Evolutionary conservation across 768 basidiomycete genomes (phyloP).

Genomic region (Crepidotus variabilis): DNA sequence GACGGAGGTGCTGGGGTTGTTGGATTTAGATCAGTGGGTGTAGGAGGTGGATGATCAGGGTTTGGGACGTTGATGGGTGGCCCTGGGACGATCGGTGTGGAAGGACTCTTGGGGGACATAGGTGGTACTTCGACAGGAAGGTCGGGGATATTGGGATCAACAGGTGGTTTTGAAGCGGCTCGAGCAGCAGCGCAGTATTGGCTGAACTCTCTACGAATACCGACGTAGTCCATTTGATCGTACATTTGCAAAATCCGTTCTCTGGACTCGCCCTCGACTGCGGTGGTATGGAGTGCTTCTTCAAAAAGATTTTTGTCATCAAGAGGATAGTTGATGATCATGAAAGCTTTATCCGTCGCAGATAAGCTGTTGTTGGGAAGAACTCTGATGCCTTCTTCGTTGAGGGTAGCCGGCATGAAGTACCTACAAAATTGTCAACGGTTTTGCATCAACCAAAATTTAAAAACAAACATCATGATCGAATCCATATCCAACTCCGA

Average conservation of each 20-base stretch:
- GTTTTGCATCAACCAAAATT: not conserved
- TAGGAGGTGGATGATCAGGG: no score
- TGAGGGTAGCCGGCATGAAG: constrained; percentile 11
- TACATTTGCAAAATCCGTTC: constrained; percentile 2
- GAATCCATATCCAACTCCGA: constrained; percentile 11
- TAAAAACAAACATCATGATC: constrained; percentile 17
- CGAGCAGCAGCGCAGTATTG: not conserved
- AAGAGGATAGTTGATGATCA: constrained; percentile 5
- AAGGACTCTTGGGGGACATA: no score
- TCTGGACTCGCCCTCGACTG: constrained; percentile 1
- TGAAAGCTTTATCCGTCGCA: constrained; percentile 12
- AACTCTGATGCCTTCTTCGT: constrained; percentile 8
- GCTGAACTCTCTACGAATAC: constrained; percentile 1
- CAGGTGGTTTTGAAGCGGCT: not conserved
- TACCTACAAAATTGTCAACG: constrained; percentile 3
- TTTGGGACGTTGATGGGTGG: no score
- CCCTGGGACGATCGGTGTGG: no score
- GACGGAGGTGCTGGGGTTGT: no score
- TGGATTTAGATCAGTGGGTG: no score
- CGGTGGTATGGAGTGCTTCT: constrained; percentile 5
- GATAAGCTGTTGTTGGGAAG: constrained; percentile 9
- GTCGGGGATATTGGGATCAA: not conserved
- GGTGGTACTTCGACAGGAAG: no score
- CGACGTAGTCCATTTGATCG: not conserved
- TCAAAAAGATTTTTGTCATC: not conserved